These are phyloP conservation scores for Sherardia arvensis DNA, from an alignment of 257 asterid species.

Conservation along the genomic window DNA sequence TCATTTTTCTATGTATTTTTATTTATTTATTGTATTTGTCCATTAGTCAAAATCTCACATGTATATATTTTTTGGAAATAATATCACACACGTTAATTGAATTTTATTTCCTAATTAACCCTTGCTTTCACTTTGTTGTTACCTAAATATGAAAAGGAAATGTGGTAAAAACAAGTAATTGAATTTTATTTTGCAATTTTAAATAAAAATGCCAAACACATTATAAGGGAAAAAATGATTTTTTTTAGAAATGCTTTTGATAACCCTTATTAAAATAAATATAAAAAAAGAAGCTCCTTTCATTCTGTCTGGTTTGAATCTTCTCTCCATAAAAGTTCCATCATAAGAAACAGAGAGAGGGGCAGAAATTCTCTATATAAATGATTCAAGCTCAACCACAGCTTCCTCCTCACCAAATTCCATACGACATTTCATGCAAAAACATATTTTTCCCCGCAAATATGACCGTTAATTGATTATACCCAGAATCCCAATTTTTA, in stretches of 20 bases:
- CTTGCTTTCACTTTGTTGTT: too few species aligned
- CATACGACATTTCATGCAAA: neutral
- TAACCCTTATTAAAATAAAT: neutral
- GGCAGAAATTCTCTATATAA: neutral
- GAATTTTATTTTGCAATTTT: too few species aligned
- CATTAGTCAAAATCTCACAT: neutral
- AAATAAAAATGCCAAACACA: neutral
- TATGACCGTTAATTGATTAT: neutral
- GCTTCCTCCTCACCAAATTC: neutral
- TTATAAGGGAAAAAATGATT: neutral
- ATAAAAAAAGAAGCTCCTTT: neutral
- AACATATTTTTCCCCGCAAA: neutral
- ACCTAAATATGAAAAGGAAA: neutral
- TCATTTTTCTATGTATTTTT: too few species aligned
- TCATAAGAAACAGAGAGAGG: neutral
- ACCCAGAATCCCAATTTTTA: neutral
- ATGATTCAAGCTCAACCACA: constrained; percentile 1
- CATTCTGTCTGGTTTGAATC: constrained; percentile 2
- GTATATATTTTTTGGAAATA: too few species aligned
- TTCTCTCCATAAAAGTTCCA: neutral
- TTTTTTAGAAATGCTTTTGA: neutral
- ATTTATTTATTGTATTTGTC: neutral
- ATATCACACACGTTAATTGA: too few species aligned
- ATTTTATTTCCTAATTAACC: neutral
- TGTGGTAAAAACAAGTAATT: neutral